Evolutionary conservation across 2,329 filamentous ascomycete species (phyloP), one percentile per base, ranked within the genome.

Genomic region (Neocucurbitaria cava): DNA sequence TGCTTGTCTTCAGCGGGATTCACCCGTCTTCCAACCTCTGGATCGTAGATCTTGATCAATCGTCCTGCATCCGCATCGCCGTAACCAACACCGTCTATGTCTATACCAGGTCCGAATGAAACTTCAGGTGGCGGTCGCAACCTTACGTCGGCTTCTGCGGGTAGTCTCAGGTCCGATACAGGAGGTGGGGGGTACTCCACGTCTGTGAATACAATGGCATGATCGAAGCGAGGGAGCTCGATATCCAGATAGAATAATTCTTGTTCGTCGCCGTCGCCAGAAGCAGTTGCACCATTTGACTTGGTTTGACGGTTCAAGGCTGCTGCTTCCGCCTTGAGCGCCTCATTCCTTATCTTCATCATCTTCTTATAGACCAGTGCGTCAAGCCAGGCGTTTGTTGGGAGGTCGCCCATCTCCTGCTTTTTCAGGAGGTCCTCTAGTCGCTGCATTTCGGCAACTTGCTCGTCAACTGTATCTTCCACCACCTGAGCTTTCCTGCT

Each of bases 1-100:
- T 99, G 95, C 75, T 99, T 99, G 70, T 89, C 91, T 76, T 99
- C 95, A 10, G 92, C 93, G 1, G 94, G 95, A 70, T 99, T 99
- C 63, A 96, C 93, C 53, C 85, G 86, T 33, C 92, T 88, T 0
- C 92, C 92, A 43, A 95, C 88, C 74, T 99, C 95, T 0, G 95
- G 93, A 64, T 99, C 95, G 68, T 97, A 98, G 1, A 98, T 91
- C 54, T 87, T 86, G 49, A 97, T 88, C 13, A 98, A 79, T 2
- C 88, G 85, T 7, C 85, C 83, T 13, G 82, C 81, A 55, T 76
- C 74, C 7, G 77, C 74, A 58, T 81, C 82, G 3, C 81, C 81
- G 52, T 81, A 81, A 69, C 79, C 75, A 26, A 85, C 83, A 1
- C 82, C 84, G 10, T 88, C 78, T 0, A 86, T 87, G 67, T 92